Evolutionary conservation across 768 basidiomycete species (phyloP).

Genomic region (Suillus discolor): DNA sequence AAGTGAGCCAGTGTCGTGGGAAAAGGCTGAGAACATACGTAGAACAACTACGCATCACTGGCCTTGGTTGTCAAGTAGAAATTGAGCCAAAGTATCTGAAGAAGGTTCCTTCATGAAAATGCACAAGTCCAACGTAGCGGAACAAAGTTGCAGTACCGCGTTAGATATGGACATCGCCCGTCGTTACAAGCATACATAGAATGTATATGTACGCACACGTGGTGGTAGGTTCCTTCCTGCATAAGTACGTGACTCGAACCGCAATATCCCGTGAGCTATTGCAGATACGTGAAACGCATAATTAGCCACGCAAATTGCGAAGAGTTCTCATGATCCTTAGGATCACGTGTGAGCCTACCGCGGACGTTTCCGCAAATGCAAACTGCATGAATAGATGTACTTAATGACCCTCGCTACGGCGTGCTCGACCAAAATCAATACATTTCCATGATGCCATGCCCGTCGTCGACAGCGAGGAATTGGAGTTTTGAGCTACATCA

Average conservation of each 20-base stretch:
- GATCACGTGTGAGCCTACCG: neutral
- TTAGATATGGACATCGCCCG: neutral
- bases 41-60: conserved; percentile 84
- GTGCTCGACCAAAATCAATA: too few species aligned
- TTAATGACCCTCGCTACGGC: too few species aligned
- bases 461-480: too few species aligned
- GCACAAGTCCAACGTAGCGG: neutral
- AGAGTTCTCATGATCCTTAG: neutral
- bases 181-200: neutral
- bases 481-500: too few species aligned
- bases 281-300: neutral
- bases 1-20: conserved; percentile 10
- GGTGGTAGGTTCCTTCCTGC: neutral
- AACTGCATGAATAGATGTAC: too few species aligned
- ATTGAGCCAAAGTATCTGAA: conserved; percentile 68
- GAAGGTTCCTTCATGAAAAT: conserved; percentile 54
- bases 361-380: too few species aligned
- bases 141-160: too few species aligned
- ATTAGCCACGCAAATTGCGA: neutral
- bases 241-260: neutral
- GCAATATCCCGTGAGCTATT: neutral
- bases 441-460: too few species aligned
- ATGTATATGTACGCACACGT: neutral
- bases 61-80: conserved; percentile 76
- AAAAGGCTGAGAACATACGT: conserved; percentile 50